These are phyloP conservation scores for Gliomastix tumulicola DNA, from an alignment of 2,329 filamentous ascomycete species.

Conservation along the genomic window DNA sequence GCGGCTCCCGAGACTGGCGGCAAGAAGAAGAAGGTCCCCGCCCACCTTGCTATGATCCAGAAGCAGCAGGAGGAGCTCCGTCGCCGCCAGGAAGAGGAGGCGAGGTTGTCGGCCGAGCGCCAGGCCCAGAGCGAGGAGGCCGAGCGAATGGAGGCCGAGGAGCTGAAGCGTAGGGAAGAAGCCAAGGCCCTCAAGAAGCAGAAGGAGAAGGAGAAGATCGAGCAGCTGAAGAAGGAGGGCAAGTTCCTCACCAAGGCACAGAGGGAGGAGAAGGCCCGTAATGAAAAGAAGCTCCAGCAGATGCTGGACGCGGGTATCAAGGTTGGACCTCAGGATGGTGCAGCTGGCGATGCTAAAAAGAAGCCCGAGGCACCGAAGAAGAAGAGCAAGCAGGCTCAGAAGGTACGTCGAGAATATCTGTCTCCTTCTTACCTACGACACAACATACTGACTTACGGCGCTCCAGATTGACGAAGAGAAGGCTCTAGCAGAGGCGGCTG, in stretches of 20 bases:
- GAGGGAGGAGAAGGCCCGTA: slow-evolving; percentile 71
- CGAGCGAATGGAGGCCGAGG: slow-evolving; percentile 58
- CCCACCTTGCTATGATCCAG: slow-evolving; percentile 66
- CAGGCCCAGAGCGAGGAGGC: slow-evolving; percentile 59
- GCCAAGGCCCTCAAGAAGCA: slow-evolving; percentile 74
- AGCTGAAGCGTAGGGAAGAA: slow-evolving; percentile 63
- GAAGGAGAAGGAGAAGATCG: slow-evolving; percentile 78
- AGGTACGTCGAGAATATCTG: slow-evolving; percentile 43
- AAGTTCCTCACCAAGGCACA: slow-evolving; percentile 84
- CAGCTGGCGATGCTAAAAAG: slow-evolving; percentile 63
- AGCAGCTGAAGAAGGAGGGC: slow-evolving; percentile 81
- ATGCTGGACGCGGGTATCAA: slow-evolving; percentile 75
- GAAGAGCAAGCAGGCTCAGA: slow-evolving; percentile 51
- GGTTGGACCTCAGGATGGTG: slow-evolving; percentile 52
- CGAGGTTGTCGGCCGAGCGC: slow-evolving; percentile 54
- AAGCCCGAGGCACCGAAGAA: slow-evolving; percentile 71
- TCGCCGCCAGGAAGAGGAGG: slow-evolving; percentile 59
- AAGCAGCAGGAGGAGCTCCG: slow-evolving; percentile 78
- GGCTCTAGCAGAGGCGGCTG: slow-evolving; percentile 69
- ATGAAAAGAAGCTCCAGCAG: slow-evolving; percentile 75
- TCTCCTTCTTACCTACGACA: too few relatives aligned
- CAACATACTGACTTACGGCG: too few relatives aligned
- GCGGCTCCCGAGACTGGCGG: slow-evolving; percentile 47
- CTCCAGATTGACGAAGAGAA: slow-evolving; percentile 67
- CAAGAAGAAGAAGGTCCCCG: slow-evolving; percentile 85